phyloP scores from a whole-genome alignment of 208 protist species.

The Hexamita inflata region DNA sequence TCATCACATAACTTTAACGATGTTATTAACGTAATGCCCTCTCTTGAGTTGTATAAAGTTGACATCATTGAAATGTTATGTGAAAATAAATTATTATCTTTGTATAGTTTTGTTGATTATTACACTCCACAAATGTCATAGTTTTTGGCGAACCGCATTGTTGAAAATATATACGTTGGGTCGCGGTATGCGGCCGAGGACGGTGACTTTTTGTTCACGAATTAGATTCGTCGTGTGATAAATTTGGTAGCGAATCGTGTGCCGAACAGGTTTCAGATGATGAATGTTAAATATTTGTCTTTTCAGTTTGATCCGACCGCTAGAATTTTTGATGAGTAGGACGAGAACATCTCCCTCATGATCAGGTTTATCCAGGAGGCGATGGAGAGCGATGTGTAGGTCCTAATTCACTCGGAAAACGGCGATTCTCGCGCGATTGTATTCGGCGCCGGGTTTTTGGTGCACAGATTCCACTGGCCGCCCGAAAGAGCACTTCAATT shows the following conservation, averaged over 20 bases:
- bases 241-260: not conserved
- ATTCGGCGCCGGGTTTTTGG: not conserved
- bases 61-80: no score
- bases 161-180: slow-evolving; percentile 3
- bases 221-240: not conserved
- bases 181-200: not conserved
- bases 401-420: slow-evolving; percentile 4
- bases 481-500: not conserved
- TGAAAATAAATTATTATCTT: no score
- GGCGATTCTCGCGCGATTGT: not conserved
- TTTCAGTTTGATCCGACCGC: not conserved
- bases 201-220: slow-evolving; percentile 15
- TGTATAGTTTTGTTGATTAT: no score
- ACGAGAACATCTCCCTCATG: not conserved
- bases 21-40: no score
- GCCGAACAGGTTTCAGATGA: not conserved
- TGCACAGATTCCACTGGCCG: slow-evolving; percentile 17
- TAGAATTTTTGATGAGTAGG: slow-evolving; percentile 5
- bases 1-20: no score
- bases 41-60: no score
- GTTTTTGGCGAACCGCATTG: no score
- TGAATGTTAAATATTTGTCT: slow-evolving; percentile 7
- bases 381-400: not conserved
- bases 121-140: no score
- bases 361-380: not conserved